Percentiles rank a stretch among this genome's conserved stretches.
Evolutionary conservation across 179 eudicot genomes (phyloP).

Genomic region (Drosera spatulata): DNA sequence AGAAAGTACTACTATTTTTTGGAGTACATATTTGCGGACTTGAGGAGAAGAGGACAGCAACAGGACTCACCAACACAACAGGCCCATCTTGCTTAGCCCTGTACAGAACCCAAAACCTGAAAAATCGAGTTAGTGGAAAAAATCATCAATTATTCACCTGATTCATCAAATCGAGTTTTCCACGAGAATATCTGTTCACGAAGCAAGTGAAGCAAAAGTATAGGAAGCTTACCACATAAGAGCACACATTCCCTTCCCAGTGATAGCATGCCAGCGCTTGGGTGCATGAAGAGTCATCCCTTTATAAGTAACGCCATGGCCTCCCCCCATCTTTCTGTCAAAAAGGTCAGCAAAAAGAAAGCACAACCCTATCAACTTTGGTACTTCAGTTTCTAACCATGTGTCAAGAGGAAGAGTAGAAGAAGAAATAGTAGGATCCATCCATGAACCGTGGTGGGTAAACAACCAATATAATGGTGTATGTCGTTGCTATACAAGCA

Average conservation of each 20-base stretch:
- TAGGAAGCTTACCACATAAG: not conserved
- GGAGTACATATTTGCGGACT: not conserved
- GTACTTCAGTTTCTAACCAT: too few relatives aligned
- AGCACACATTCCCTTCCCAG: not conserved
- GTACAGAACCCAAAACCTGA: constrained; percentile 95
- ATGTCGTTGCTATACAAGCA: too few relatives aligned
- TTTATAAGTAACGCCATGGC: not conserved
- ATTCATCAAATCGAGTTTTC: too few relatives aligned
- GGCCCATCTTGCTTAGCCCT: constrained; percentile 98
- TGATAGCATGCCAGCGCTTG: not conserved
- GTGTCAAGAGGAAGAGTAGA: too few relatives aligned
- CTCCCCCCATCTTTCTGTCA: not conserved
- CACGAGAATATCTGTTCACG: not conserved
- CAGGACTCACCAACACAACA: constrained; percentile 71
- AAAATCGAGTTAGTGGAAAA: constrained; percentile 2
- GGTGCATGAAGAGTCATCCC: not conserved
- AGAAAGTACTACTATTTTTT: not conserved
- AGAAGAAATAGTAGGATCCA: too few relatives aligned
- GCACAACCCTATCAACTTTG: too few relatives aligned
- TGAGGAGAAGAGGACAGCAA: not conserved
- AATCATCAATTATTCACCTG: too few relatives aligned
- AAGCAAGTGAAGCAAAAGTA: not conserved
- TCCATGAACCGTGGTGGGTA: too few relatives aligned
- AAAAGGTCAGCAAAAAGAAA: too few relatives aligned
- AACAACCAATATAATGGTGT: too few relatives aligned